Evolutionary conservation across 305 asterid genomes (phyloP).

Genomic region (Rubia peregrina): DNA sequence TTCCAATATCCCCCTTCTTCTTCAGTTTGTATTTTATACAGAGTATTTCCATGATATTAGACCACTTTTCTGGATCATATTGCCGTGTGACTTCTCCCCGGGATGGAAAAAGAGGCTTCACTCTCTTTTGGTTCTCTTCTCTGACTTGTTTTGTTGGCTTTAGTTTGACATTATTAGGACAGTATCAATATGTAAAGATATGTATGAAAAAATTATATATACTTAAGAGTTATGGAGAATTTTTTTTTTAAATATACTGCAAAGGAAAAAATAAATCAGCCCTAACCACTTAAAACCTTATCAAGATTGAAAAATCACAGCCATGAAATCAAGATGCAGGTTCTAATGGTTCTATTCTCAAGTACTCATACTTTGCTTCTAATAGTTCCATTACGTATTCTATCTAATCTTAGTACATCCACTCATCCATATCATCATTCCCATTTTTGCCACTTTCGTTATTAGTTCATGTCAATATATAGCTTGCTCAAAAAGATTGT

Average conservation of each 20-base stretch:
- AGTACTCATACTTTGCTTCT: not conserved
- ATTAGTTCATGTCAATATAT: not conserved
- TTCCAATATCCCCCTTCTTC: not conserved
- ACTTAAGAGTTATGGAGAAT: no score
- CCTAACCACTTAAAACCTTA: not conserved
- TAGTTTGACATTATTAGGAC: no score
- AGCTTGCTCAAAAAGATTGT: not conserved
- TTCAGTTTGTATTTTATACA: not conserved
- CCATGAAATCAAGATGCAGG: not conserved
- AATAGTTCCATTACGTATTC: not conserved
- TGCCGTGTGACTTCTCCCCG: not conserved
- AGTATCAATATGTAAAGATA: no score
- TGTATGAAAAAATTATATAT: no score
- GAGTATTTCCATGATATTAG: not conserved
- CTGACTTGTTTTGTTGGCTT: no score
- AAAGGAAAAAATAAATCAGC: not conserved
- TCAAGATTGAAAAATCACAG: not conserved
- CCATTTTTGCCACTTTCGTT: not conserved
- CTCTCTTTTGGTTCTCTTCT: no score
- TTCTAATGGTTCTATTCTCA: not conserved
- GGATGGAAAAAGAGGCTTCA: no score
- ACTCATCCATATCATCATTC: not conserved
- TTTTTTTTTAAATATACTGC: no score
- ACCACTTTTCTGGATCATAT: not conserved
- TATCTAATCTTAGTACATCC: not conserved